Conservation (phyloP, 768 basidiomycete species). For the Astraeus odoratus region DNA sequence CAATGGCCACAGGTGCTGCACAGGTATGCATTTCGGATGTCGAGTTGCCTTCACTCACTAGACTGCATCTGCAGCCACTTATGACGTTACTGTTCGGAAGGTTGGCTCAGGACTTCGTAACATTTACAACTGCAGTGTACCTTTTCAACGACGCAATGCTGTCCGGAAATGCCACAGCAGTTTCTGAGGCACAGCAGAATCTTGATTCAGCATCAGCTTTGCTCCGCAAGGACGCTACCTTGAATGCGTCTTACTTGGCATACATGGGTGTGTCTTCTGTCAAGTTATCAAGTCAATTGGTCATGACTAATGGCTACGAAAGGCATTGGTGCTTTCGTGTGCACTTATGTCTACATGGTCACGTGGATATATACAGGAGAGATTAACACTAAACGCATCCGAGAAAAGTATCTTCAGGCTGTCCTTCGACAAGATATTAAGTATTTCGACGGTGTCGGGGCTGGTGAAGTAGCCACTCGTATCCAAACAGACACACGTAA, state of each 20-base stretch:
- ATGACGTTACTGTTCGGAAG: conserved; percentile 84
- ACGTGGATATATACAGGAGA: conserved; percentile 74
- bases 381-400: conserved; percentile 72
- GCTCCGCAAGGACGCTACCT: conserved; percentile 28
- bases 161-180: conserved; percentile 23
- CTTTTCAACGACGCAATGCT: conserved; percentile 1
- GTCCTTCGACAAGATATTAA: conserved; percentile 82
- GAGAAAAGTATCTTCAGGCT: conserved; percentile 75
- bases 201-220: conserved; percentile 28
- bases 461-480: conserved; percentile 89
- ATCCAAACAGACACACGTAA: conserved; percentile 84
- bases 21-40: conserved; percentile 47
- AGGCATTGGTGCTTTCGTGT: conserved; percentile 72
- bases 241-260: conserved; percentile 58
- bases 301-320: conserved; percentile 4
- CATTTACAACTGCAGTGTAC: conserved; percentile 33
- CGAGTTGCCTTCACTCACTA: background rate
- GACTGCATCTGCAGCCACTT: conserved; percentile 41
- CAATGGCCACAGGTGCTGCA: conserved; percentile 73
- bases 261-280: conserved; percentile 47
- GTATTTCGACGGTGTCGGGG: conserved; percentile 86
- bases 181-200: conserved; percentile 25
- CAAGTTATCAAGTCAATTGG: background rate
- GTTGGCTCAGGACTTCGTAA: conserved; percentile 67
- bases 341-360: conserved; percentile 68